Evolutionary conservation across 140 eudicot genomes (phyloP).

Genomic region (Senecio squalidus): DNA sequence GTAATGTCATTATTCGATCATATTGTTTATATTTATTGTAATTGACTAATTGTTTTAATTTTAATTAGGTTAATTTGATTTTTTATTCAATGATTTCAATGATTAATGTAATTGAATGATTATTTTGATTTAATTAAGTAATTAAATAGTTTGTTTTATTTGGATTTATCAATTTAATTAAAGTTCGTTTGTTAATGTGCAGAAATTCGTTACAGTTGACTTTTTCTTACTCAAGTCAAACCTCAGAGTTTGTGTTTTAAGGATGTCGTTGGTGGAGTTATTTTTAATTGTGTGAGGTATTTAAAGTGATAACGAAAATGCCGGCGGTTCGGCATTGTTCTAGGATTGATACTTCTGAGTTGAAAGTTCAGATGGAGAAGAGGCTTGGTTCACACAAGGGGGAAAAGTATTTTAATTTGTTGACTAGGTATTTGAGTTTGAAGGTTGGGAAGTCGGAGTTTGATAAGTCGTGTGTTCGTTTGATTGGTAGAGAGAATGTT

Average conservation of each 20-base stretch:
- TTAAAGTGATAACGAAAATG: constrained; percentile 36
- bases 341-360: constrained; percentile 54
- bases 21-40: constrained; percentile 1
- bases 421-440: constrained; percentile 37
- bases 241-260: not conserved
- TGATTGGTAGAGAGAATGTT: constrained; percentile 61
- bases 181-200: constrained; percentile 9
- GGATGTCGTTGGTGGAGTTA: not conserved
- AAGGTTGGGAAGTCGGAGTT: constrained; percentile 57
- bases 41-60: not conserved
- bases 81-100: not conserved
- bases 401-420: constrained; percentile 46
- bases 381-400: constrained; percentile 53
- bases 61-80: not conserved
- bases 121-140: too few relatives aligned
- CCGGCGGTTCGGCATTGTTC: constrained; percentile 54
- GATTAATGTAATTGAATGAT: too few relatives aligned
- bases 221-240: constrained; percentile 23
- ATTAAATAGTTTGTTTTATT: not conserved
- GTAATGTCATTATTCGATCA: too few relatives aligned
- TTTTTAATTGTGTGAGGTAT: constrained; percentile 32
- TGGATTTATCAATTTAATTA: not conserved
- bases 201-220: constrained; percentile 33
- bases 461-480: constrained; percentile 45
- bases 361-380: constrained; percentile 45